Conservation (phyloP, 2,329 filamentous ascomycete genomes). For the Aureobasidium pullulans region DNA sequence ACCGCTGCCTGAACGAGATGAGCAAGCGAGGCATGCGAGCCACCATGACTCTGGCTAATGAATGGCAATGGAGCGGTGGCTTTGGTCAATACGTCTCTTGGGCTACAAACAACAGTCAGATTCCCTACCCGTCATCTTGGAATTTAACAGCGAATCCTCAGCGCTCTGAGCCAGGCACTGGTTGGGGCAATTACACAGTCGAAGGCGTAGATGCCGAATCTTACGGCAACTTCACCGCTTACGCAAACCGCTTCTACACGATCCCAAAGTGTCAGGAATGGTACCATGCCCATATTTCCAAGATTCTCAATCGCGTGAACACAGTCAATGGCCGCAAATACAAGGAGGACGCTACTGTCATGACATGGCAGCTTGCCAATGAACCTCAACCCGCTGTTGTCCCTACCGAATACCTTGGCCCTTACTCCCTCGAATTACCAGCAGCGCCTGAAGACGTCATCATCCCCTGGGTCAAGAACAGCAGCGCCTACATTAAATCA, state of each 20-base stretch:
- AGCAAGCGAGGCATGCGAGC: slow-evolving; percentile 33
- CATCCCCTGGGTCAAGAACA: slow-evolving; percentile 31
- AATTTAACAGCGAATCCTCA: slow-evolving; percentile 32
- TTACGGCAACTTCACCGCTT: slow-evolving; percentile 24
- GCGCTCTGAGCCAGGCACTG: slow-evolving; percentile 25
- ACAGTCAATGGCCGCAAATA: slow-evolving; percentile 31
- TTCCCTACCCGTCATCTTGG: slow-evolving; percentile 33
- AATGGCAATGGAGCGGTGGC: slow-evolving; percentile 35
- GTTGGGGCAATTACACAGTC: slow-evolving; percentile 34
- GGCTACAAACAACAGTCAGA: slow-evolving; percentile 27
- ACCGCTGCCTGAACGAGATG: slow-evolving; percentile 34
- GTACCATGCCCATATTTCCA: slow-evolving; percentile 33
- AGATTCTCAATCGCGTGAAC: slow-evolving; percentile 30
- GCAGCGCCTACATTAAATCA: slow-evolving; percentile 30
- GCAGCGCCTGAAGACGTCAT: slow-evolving; percentile 28
- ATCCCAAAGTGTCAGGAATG: slow-evolving; percentile 28
- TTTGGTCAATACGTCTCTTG: slow-evolving; percentile 34
- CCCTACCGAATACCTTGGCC: slow-evolving; percentile 23
- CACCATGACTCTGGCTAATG: slow-evolving; percentile 33
- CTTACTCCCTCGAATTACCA: slow-evolving; percentile 23
- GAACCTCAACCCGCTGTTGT: slow-evolving; percentile 29
- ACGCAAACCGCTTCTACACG: slow-evolving; percentile 31
- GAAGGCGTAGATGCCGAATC: slow-evolving; percentile 27
- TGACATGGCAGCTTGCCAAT: slow-evolving; percentile 36
- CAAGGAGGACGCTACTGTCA: slow-evolving; percentile 32